phyloP scores from a whole-genome alignment of 202 grass and related monocot species.

The Digitaria exilis region DNA sequence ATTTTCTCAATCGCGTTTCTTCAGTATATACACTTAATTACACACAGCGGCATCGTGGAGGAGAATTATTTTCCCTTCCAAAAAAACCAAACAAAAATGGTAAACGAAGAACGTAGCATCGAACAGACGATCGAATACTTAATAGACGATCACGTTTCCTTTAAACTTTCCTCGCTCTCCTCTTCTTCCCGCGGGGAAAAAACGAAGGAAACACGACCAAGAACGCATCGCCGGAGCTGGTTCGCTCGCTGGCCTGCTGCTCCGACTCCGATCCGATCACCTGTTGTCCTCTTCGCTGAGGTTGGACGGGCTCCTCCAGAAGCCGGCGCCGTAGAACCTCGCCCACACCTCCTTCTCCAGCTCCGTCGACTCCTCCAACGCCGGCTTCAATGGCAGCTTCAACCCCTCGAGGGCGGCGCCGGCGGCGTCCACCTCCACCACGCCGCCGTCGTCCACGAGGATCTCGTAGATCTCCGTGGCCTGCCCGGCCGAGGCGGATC shows the following conservation, averaged over 20 bases:
- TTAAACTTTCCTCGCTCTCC: not conserved
- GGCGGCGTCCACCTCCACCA: not conserved
- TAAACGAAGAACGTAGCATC: conserved; percentile 6
- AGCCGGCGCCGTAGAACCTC: conserved; percentile 69
- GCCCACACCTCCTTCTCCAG: conserved; percentile 84
- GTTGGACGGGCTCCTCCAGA: conserved; percentile 91
- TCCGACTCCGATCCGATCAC: conserved; percentile 37
- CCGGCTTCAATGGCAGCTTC: not conserved
- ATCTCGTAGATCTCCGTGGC: conserved; percentile 49
- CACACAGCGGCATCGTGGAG: conserved; percentile 29
- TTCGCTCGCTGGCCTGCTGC: not conserved
- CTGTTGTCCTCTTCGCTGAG: conserved; percentile 43
- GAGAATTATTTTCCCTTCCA: conserved; percentile 40
- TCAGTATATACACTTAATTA: conserved; percentile 42
- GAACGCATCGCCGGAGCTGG: conserved; percentile 16
- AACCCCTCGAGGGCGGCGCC: not conserved
- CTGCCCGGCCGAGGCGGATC: conserved; percentile 41
- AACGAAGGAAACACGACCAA: conserved; percentile 34
- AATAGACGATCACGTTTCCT: not conserved
- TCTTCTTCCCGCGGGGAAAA: conserved; percentile 27
- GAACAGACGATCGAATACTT: not conserved
- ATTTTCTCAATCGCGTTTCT: not conserved
- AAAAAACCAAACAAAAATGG: not conserved
- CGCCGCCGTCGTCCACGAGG: conserved; percentile 32
- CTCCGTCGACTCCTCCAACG: conserved; percentile 41